Base-by-base conservation (phyloP, 2,329 filamentous ascomycete species). In the Alternaria sp. region DNA sequence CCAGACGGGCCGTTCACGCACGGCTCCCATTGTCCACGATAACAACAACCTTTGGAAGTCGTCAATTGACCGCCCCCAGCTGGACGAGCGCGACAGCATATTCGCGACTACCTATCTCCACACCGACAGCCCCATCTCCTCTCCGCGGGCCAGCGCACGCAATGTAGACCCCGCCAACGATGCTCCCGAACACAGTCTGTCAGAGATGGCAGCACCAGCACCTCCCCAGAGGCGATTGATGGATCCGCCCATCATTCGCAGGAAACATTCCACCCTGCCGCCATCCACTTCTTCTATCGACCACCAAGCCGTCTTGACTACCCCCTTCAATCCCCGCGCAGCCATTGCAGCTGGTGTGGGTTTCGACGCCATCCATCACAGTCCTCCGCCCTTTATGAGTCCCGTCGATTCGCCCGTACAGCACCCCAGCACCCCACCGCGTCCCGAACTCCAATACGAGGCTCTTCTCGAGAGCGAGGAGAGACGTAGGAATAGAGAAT, bases 1-100 rank as follows among this genome's bases (percentile, higher is more conserved):
- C 32, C 73, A 75, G 60, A 72, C 75, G 25, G 77, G 76, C 67
- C 75, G 79, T 59, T 79, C 79, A 59, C 76, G 73, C 64, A 80
- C 79, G 18, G 74, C 72, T 18, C 77, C 79, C 28, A 67, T 73
- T 54, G 72, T 68, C 32, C 67, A 74, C 18, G 74, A 78, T 40
- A 67, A 68, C 43, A 63, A 40, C 25, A 12, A 30, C 28, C 72
- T 79, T 41, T 80, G 76, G 75, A 74, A 73, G 57, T 68, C 75
- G 45, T 74, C 77, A 18, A 74, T 72, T 59, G 77, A 80, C 62
- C 74, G 71, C 30, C 85, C 86, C 49, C 86, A 86, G 77, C 79
- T 89, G 64, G 86, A 85, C 27, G 87, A 89, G 75, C 80, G 87
- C 69, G 87, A 89, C 74, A 87, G 84, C 76, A 89, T 89, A 73